phyloP scores from a whole-genome alignment of 192 early-diverging fungal species.

The Linnemannia schmuckeri region DNA sequence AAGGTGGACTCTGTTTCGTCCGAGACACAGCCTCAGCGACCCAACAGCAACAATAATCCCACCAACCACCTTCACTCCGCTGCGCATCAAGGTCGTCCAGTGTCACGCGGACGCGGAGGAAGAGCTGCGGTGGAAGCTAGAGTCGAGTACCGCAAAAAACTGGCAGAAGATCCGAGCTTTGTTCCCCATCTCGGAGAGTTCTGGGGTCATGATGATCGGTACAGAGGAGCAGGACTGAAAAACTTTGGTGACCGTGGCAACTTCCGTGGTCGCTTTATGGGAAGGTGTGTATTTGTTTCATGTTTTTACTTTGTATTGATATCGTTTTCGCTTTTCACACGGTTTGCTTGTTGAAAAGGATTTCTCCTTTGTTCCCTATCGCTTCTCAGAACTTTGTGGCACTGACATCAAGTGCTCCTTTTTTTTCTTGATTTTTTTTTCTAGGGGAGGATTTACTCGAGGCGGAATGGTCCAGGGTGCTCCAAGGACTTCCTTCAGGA shows the following conservation, averaged over 20 bases:
- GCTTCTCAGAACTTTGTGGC: background rate
- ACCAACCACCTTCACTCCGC: conserved; percentile 11
- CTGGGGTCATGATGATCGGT: conserved; percentile 72
- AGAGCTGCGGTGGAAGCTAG: conserved; percentile 54
- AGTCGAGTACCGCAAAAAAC: conserved; percentile 66
- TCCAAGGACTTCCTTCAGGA: conserved; percentile 30
- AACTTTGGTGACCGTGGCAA: conserved; percentile 55
- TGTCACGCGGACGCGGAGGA: conserved; percentile 40
- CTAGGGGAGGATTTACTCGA: conserved; percentile 35
- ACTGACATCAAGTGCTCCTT: background rate
- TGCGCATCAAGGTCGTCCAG: conserved; percentile 28
- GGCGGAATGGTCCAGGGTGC: conserved; percentile 37
- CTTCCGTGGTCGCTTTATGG: conserved; percentile 53
- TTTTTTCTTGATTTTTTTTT: background rate
- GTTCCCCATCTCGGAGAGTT: conserved; percentile 70
- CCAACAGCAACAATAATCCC: conserved; percentile 16
- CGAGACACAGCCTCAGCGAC: conserved; percentile 8
- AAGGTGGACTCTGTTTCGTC: conserved; percentile 9
- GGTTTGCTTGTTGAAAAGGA: background rate
- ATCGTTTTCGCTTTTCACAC: background rate
- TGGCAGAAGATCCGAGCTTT: conserved; percentile 69
- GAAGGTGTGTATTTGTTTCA: conserved; percentile 33
- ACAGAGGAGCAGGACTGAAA: conserved; percentile 62
- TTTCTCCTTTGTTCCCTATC: background rate
- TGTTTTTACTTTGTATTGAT: background rate